Conservation (phyloP, 352 stramenopile genomes). For the Globisporangium barbulae region DNA sequence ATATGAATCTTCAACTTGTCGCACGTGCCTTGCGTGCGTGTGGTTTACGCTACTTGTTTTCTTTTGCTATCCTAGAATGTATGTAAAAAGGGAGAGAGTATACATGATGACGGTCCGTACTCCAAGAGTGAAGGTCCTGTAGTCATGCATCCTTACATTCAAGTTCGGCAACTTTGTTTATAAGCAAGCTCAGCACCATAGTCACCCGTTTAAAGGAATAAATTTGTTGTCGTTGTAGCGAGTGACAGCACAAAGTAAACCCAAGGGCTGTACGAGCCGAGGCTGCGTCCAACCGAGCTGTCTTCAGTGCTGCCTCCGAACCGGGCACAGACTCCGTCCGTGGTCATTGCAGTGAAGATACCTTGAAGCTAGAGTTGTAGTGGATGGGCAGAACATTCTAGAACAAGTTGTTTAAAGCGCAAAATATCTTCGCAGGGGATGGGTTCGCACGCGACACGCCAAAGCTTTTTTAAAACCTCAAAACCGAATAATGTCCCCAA, state of each 20-base stretch:
- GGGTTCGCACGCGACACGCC: slow-evolving; percentile 1
- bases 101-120: not conserved
- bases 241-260: not conserved
- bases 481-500: not conserved
- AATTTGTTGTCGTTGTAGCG: not conserved
- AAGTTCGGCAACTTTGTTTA: not conserved
- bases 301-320: not conserved
- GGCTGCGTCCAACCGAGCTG: not conserved
- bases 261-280: not conserved
- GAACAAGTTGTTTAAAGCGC: slow-evolving; percentile 5
- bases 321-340: too few relatives aligned
- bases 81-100: not conserved
- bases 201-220: not conserved
- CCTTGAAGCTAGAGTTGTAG: not conserved
- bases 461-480: not conserved
- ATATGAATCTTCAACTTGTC: not conserved
- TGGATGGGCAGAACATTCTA: slow-evolving; percentile 8
- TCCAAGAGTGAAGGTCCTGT: not conserved
- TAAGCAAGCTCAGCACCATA: not conserved
- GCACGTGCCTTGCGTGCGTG: too few relatives aligned
- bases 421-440: not conserved
- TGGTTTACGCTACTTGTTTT: too few relatives aligned
- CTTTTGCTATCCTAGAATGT: not conserved
- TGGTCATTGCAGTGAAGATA: not conserved
- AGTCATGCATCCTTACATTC: not conserved